These are phyloP conservation scores for Gastrolobium villosum DNA, from an alignment of 306 rosid species.

Conservation along the genomic window DNA sequence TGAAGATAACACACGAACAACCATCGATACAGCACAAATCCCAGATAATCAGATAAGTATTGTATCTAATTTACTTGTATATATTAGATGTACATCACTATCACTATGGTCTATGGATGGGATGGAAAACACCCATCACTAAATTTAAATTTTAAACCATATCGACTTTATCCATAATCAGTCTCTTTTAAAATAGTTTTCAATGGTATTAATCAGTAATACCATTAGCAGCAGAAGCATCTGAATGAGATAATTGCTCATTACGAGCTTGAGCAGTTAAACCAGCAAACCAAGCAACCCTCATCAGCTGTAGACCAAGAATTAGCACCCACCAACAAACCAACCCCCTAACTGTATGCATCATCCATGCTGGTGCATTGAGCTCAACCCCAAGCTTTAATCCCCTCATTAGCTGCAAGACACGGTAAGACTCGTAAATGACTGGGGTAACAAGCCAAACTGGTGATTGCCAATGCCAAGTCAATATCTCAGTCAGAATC, in stretches of 20 bases:
- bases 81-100: constrained; percentile 19
- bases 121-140: constrained; percentile 28
- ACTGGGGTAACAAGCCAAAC: constrained; percentile 96
- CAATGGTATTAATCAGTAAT: constrained; percentile 26
- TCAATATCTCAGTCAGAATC: constrained; percentile 81
- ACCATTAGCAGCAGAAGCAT: constrained; percentile 48
- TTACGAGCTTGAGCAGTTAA: constrained; percentile 57
- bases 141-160: constrained; percentile 14
- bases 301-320: constrained; percentile 92
- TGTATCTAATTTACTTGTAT: constrained; percentile 39
- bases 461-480: constrained; percentile 97
- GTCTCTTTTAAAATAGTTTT: constrained; percentile 18
- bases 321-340: constrained; percentile 97
- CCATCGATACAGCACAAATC: background rate
- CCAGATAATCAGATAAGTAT: background rate
- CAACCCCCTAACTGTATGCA: constrained; percentile 79
- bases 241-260: constrained; percentile 43
- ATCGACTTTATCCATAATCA: constrained; percentile 29
- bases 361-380: constrained; percentile 79
- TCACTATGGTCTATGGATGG: constrained; percentile 29
- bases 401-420: constrained; percentile 95
- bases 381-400: constrained; percentile 85
- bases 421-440: constrained; percentile 81
- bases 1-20: constrained; percentile 11
- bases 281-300: constrained; percentile 98